Base-by-base conservation (phyloP, 495 filamentous ascomycete genomes). In the Rostrohypoxylon terebratum region DNA sequence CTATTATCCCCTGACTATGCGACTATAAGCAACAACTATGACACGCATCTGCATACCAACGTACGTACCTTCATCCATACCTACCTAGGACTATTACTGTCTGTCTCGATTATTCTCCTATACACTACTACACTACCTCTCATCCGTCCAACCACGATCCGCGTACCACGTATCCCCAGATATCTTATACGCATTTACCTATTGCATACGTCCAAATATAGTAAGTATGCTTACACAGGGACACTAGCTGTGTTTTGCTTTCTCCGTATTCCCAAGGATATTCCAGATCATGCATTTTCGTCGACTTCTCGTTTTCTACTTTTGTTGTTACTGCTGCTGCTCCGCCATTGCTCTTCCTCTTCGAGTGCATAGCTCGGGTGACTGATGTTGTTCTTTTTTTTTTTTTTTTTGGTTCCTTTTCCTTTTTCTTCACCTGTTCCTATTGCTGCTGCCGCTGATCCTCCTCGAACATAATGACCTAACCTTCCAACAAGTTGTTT, bases 191-290 rank as follows among this genome's bases (percentile, higher is more conserved):
- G 31, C 55, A 31, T 47, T 16, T 23, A 45, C 50, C 48, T 57
- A 48, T 54, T 18, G 36, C 21, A 48, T 44, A 59, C 50, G 31
- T 69, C 66, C 44, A 63, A 63, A 57, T 40, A 69, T 69, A 61
- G 65, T 54, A 59, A 11, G 20, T 54, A 47, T 59, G 33, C 36
- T 31, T 55, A 42, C 34, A 58, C 23, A 36, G 51, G 28, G n/a
- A 31, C n/a, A 33, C 31, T 18, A 55, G 55, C 20, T n/a, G 55
- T 21, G 18, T 58, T 58, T 58, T 58, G 33, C 36, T 59, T 59
- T 36, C 55, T 7, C 25, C 38, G 55, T 59, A 59, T 59, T 59
- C 55, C 28, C 36, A 36, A 34, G 55, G 38, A 2, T 42, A 42
- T 58, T 9, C 51, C n/a, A 25, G n/a, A 50, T 50, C 51, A 31